Conservation (phyloP, 129 eudicot genomes). For the Flaveria brownii region DNA sequence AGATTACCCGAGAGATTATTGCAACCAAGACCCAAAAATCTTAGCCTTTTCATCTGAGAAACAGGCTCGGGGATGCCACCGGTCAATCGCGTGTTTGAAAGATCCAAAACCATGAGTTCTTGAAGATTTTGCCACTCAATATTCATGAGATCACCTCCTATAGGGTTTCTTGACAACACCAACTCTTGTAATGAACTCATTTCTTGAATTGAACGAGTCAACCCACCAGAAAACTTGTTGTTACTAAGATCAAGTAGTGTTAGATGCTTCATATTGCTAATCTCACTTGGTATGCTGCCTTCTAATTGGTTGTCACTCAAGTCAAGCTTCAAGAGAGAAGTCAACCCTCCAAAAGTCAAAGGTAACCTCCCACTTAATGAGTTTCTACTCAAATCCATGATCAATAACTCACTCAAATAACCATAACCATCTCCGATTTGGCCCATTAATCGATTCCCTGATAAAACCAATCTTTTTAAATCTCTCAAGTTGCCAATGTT, state of each 20-base stretch:
- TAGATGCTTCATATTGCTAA: constrained; percentile 54
- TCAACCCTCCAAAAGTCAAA: constrained; percentile 57
- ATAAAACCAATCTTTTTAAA: constrained; percentile 60
- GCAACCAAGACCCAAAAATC: constrained; percentile 67
- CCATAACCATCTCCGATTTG: constrained; percentile 56
- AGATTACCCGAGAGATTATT: constrained; percentile 62
- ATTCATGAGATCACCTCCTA: constrained; percentile 56
- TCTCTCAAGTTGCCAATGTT: constrained; percentile 47
- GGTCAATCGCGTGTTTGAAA: constrained; percentile 48
- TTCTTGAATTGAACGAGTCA: constrained; percentile 51
- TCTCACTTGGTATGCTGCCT: constrained; percentile 55
- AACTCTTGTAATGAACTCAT: constrained; percentile 66
- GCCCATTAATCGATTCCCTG: constrained; percentile 54
- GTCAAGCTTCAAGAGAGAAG: constrained; percentile 79
- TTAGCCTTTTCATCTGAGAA: constrained; percentile 37
- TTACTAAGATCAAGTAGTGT: constrained; percentile 78
- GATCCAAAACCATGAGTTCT: constrained; percentile 56
- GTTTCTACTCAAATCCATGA: constrained; percentile 74
- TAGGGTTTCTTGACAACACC: constrained; percentile 63
- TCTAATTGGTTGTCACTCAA: constrained; percentile 57
- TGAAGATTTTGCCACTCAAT: constrained; percentile 55
- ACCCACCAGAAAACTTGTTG: constrained; percentile 69
- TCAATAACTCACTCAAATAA: constrained; percentile 53
- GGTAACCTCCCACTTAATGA: constrained; percentile 58
- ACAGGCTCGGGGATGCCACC: constrained; percentile 67